These are phyloP conservation scores for Wickerhamiella galacta DNA, from an alignment of 805 yeast species.

Conservation along the genomic window DNA sequence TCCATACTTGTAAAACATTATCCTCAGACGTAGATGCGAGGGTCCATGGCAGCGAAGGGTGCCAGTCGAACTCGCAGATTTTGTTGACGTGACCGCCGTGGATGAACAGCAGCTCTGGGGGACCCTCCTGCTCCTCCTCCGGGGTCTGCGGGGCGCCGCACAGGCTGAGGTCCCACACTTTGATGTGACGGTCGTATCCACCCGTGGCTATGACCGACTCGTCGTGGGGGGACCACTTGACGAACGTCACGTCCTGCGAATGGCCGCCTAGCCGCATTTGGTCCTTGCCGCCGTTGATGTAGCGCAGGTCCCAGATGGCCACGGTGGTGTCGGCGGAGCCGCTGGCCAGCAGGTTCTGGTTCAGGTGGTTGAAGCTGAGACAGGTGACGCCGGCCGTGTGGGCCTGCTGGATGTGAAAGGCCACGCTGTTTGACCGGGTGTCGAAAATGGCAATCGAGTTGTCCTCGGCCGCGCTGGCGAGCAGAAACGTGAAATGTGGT, in stretches of 20 bases:
- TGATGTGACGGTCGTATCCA: slow-evolving; percentile 50
- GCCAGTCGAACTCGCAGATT: slow-evolving; percentile 51
- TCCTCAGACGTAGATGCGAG: slow-evolving; percentile 62
- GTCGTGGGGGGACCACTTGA: slow-evolving; percentile 35
- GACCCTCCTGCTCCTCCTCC: slow-evolving; percentile 43
- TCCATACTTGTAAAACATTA: slow-evolving; percentile 61
- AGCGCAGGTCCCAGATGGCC: slow-evolving; percentile 59
- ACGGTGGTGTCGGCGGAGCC: slow-evolving; percentile 67
- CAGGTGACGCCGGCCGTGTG: slow-evolving; percentile 53
- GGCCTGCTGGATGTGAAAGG: slow-evolving; percentile 18
- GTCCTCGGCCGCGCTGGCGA: slow-evolving; percentile 62
- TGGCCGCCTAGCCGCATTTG: slow-evolving; percentile 62
- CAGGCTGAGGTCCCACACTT: slow-evolving; percentile 56
- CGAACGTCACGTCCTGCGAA: slow-evolving; percentile 35
- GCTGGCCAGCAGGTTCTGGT: slow-evolving; percentile 42
- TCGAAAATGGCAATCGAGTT: slow-evolving; percentile 46
- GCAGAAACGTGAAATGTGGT: slow-evolving; percentile 22
- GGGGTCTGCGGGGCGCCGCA: slow-evolving; percentile 36
- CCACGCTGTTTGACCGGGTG: slow-evolving; percentile 29
- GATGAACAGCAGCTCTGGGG: slow-evolving; percentile 61
- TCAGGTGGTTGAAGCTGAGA: slow-evolving; percentile 45
- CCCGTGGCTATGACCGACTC: slow-evolving; percentile 41
- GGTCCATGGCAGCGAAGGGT: slow-evolving; percentile 41
- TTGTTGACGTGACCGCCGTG: slow-evolving; percentile 78
- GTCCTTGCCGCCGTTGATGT: slow-evolving; percentile 24